Evolutionary conservation across 352 stramenopile species (phyloP), one percentile per base, ranked within the genome.

Genomic region (Pythium myriotylum): DNA sequence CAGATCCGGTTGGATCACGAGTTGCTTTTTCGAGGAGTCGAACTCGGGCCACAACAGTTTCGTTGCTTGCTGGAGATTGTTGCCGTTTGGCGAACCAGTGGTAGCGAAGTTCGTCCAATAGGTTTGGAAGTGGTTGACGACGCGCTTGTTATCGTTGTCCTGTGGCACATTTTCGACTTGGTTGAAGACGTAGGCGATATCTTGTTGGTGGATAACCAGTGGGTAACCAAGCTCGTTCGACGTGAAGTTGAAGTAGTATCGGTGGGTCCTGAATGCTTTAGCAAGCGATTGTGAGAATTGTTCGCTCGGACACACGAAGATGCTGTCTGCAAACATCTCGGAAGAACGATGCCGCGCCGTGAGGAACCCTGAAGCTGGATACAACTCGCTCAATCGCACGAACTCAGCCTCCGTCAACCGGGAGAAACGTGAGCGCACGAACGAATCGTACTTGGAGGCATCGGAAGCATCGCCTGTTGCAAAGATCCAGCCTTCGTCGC

Each of bases 401-500:
- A 32, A 22, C 35, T 57, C 50, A 8, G 4, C 3, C 12, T 57
- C 35, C 6, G 17, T 46, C 7, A 57, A 27, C 14, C 45, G 32
- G n/a, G 50, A 57, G 23, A 43, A 46, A 8, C 2, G 9, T 2
- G n/a, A 37, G 16, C 50, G 54, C 16, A 62, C 13, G 43, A 32
- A 62, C 0, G 20, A 3, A 16, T 62, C 54, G 10, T 49, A 62
- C 54, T 62, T 29, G 0, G 43, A 49, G 10, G 32, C 20, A 19
- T 62, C 22, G 1, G n/a, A 9, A 0, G 13, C 43, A 2, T 7
- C 10, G 7, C 23, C n/a, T 2, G 42, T 23, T n/a, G n/a, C n/a
- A 14, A 59, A 43, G 19, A 40, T 35, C 39, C 40, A 65, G 4
- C 58, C 58, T 52, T 65, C 58, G 42, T 65, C 49, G 10, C 46